Evolutionary conservation across 768 basidiomycete species (phyloP).

Genomic region (Obba rivulosa): DNA sequence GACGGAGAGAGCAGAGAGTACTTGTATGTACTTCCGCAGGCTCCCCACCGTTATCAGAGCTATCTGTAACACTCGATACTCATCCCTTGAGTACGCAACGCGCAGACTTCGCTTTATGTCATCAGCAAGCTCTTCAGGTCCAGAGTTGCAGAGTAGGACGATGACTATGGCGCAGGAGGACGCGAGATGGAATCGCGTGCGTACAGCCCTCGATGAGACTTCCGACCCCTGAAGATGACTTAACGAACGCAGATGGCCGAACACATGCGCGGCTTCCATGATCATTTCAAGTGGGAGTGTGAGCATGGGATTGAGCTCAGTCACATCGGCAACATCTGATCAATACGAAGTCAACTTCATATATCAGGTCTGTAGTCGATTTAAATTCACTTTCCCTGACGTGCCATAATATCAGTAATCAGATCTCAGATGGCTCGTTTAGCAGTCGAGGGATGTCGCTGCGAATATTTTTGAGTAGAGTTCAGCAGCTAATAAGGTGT

Average conservation of each 20-base stretch:
- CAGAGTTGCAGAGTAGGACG: not conserved
- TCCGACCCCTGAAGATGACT: not conserved
- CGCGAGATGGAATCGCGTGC: slow-evolving; percentile 15
- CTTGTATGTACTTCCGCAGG: too few species aligned
- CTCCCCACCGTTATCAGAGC: too few species aligned
- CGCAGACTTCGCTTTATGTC: too few species aligned
- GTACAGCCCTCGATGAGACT: not conserved
- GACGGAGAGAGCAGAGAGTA: too few species aligned
- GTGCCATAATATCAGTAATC: not conserved
- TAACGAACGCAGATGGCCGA: slow-evolving; percentile 9
- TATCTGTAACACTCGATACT: too few species aligned
- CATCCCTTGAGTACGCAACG: too few species aligned
- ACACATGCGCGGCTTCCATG: slow-evolving; percentile 20
- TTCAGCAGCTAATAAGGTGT: slow-evolving; percentile 38
- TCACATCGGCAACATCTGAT: not conserved
- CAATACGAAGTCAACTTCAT: not conserved
- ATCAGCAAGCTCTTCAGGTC: too few species aligned
- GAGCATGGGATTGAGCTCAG: slow-evolving; percentile 11
- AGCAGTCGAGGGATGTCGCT: slow-evolving; percentile 38
- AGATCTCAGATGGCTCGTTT: slow-evolving; percentile 54
- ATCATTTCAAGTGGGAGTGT: slow-evolving; percentile 46
- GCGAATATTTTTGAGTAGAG: slow-evolving; percentile 34
- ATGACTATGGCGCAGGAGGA: slow-evolving; percentile 16
- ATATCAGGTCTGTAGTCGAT: not conserved
- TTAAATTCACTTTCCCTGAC: not conserved